Conservation (phyloP, 306 rosid species). For the Fragaria vesca region DNA sequence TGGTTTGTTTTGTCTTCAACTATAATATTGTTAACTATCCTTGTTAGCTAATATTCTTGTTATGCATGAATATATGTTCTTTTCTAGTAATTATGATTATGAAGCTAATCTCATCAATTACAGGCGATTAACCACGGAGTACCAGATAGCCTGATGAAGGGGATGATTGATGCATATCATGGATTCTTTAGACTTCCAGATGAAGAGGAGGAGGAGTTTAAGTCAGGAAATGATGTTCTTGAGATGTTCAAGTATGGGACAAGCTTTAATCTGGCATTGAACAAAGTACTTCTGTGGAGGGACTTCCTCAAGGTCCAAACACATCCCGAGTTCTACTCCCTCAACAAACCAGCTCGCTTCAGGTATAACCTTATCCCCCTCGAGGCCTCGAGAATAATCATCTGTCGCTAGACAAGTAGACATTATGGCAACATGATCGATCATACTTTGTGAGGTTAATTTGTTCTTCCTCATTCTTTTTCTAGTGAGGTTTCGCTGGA, state of each 20-base stretch:
- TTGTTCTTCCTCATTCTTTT: no score
- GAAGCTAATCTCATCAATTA: no score
- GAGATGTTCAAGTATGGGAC: not conserved
- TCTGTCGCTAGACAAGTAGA: no score
- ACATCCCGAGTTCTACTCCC: not conserved
- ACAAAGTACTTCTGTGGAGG: not conserved
- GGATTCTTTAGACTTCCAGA: slow-evolving; percentile 34
- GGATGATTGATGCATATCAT: slow-evolving; percentile 23
- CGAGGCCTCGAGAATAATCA: no score
- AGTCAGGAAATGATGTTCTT: not conserved
- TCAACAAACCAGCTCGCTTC: not conserved
- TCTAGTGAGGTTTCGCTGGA: not conserved
- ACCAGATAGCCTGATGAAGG: slow-evolving; percentile 29
- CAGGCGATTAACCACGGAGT: slow-evolving; percentile 51
- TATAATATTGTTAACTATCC: no score
- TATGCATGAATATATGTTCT: no score
- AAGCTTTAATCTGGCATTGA: not conserved
- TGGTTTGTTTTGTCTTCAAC: no score
- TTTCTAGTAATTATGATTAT: no score
- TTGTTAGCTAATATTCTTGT: no score
- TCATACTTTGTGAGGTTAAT: not conserved
- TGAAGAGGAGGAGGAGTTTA: slow-evolving; percentile 3
- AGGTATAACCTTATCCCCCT: not conserved
- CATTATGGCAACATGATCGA: no score
- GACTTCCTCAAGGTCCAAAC: not conserved